phyloP scores from a whole-genome alignment of 148 eudicot genomes.

The Rhododendron molle region DNA sequence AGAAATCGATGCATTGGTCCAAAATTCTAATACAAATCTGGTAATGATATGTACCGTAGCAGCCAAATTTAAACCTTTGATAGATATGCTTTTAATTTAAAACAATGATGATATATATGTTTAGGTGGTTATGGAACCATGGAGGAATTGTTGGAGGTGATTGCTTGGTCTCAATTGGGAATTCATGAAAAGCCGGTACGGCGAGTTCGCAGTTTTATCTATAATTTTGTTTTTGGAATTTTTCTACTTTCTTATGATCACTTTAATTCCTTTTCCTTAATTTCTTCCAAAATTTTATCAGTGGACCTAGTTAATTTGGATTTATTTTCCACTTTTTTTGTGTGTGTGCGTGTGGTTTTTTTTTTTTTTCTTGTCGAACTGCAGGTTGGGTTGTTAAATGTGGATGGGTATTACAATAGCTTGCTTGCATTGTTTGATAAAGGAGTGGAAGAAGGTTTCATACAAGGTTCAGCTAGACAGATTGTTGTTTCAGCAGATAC shows the following conservation, averaged over 20 bases:
- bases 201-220: neutral
- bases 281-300: neutral
- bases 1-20: neutral
- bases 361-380: slow-evolving; percentile 7
- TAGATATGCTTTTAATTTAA: neutral
- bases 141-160: slow-evolving; percentile 73
- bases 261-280: neutral
- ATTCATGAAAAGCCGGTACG: slow-evolving; percentile 74
- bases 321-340: neutral
- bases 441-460: slow-evolving; percentile 86
- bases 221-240: neutral
- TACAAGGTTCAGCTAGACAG: slow-evolving; percentile 51
- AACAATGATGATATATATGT: neutral
- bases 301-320: neutral
- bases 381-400: slow-evolving; percentile 77
- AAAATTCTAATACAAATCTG: neutral
- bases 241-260: neutral
- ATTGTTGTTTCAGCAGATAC: slow-evolving; percentile 62
- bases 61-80: neutral
- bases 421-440: slow-evolving; percentile 74
- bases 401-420: slow-evolving; percentile 67
- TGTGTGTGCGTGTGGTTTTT: neutral
- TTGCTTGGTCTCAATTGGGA: slow-evolving; percentile 79
- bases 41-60: neutral
- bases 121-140: slow-evolving; percentile 85